These are phyloP conservation scores for Phytophthora palmivora DNA, from an alignment of 352 stramenopile species.

Conservation along the genomic window DNA sequence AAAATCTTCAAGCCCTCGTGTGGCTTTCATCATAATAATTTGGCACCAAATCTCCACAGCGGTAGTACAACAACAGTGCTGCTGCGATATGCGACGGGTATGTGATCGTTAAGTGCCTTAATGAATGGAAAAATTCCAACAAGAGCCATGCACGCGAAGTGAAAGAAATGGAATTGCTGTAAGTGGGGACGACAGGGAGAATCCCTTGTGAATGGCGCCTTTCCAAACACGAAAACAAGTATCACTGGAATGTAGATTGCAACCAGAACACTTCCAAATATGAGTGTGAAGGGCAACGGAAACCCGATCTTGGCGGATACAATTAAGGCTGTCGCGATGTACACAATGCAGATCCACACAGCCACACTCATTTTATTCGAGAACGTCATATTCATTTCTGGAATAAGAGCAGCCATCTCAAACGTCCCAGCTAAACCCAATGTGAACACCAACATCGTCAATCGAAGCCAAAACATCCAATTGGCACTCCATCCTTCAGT, in stretches of 20 bases:
- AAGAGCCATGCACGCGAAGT: too few relatives aligned
- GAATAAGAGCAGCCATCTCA: background rate
- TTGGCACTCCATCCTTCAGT: slow-evolving; percentile 1
- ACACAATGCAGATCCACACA: background rate
- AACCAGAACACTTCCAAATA: background rate
- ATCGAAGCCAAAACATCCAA: slow-evolving; percentile 2
- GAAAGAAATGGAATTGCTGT: slow-evolving; percentile 9
- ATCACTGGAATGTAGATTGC: slow-evolving; percentile 8
- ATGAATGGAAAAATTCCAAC: slow-evolving; percentile 3
- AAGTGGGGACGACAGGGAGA: background rate
- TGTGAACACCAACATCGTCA: background rate
- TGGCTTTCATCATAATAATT: background rate
- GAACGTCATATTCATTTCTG: background rate
- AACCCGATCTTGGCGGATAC: background rate
- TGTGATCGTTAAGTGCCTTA: slow-evolving; percentile 4
- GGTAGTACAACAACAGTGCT: slow-evolving; percentile 1
- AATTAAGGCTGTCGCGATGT: background rate
- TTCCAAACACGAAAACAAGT: slow-evolving; percentile 1
- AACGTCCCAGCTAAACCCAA: background rate
- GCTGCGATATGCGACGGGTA: slow-evolving; percentile 1
- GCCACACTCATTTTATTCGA: background rate
- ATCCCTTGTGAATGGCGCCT: background rate
- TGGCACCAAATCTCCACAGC: slow-evolving; percentile 16
- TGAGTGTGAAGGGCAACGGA: slow-evolving; percentile 10
- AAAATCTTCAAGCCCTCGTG: slow-evolving; percentile 17